These are phyloP conservation scores for Trichoderma simmonsii DNA, from an alignment of 2,329 filamentous ascomycete genomes.

Conservation along the genomic window DNA sequence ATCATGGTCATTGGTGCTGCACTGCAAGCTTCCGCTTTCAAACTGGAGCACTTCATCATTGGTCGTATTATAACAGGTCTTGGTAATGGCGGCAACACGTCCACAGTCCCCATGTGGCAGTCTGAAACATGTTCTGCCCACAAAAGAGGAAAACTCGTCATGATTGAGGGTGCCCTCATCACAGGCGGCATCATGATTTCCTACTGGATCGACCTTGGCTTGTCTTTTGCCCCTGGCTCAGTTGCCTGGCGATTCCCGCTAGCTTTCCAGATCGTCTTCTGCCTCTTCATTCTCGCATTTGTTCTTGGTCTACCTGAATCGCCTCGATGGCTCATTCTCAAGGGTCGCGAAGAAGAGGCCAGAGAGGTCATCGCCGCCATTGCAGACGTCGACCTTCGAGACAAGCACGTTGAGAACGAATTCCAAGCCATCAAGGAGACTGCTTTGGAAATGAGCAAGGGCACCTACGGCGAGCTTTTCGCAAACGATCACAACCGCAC, in stretches of 20 bases:
- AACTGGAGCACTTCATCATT: constrained; percentile 53
- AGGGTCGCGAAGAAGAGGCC: constrained; percentile 46
- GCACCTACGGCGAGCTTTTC: constrained; percentile 58
- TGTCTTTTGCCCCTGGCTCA: constrained; percentile 46
- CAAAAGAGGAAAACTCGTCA: constrained; percentile 58
- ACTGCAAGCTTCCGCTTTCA: constrained; percentile 56
- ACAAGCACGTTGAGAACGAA: constrained; percentile 57
- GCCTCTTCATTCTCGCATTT: constrained; percentile 53
- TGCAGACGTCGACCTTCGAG: constrained; percentile 51
- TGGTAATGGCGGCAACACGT: constrained; percentile 56
- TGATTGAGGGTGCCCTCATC: constrained; percentile 58
- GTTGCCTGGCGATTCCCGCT: constrained; percentile 58
- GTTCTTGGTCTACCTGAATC: constrained; percentile 55
- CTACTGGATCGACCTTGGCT: constrained; percentile 60
- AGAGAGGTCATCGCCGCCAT: constrained; percentile 49
- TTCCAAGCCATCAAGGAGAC: constrained; percentile 62
- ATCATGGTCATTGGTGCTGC: constrained; percentile 58
- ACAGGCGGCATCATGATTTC: constrained; percentile 55
- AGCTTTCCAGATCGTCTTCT: constrained; percentile 54
- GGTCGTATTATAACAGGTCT: constrained; percentile 58
- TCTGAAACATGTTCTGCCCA: constrained; percentile 57
- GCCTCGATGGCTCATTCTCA: constrained; percentile 47
- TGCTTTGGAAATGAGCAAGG: constrained; percentile 65
- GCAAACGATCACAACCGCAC: constrained; percentile 54
- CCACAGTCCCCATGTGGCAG: constrained; percentile 58